Base-by-base conservation (phyloP, 2,329 filamentous ascomycete species). In the Diaporthe eres region DNA sequence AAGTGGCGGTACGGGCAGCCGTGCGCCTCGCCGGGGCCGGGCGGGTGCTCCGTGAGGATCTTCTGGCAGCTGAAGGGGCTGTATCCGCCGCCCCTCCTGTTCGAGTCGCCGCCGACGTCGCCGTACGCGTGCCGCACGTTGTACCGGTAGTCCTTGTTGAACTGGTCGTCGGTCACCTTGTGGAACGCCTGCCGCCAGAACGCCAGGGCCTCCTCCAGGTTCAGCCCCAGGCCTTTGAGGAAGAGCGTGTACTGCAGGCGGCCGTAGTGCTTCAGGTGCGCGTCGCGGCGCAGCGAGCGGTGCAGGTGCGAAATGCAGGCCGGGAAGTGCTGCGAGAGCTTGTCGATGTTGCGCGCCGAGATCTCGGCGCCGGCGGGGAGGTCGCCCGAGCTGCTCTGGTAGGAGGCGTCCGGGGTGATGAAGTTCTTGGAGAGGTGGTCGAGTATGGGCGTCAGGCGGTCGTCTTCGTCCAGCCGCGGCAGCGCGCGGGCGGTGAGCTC, bases 1-100 rank as follows among this genome's bases (percentile, higher is more conserved):
- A 98, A 98, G 82, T 98, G 96, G 42, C 97, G 90, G 83, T 98
- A 99, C 0, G 97, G 97, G 82, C 97, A 99, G n/a, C 97, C 97
- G 83, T 99, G 96, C 0, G 93, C 90, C 85, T 99, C 96, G 2
- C 96, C 96, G 0, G 94, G 91, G 0, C 95, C 94, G 0, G 96
- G 96, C 0, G 95, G 92, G 76, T 96, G 93, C 82, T 99, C 97
- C 0, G 93, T 97, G 37, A 98, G 88, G 71, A 99, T 96, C 86
- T 97, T 98, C 82, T 98, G 96, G 83, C 97, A 99, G 72, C 94
- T 97, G 82, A 95, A 97, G 0, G 97, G 95, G 67, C 94, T 94
- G 83, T 98, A 98, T 28, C 96, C 96, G 73, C 94, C 91, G 57
- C 95, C 94, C 72, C 96, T 91, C 44, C 96, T 91, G 82, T 98